Evolutionary conservation across 768 basidiomycete species (phyloP), one percentile per base, ranked within the genome.

Genomic region (Lactifluus pinguis): DNA sequence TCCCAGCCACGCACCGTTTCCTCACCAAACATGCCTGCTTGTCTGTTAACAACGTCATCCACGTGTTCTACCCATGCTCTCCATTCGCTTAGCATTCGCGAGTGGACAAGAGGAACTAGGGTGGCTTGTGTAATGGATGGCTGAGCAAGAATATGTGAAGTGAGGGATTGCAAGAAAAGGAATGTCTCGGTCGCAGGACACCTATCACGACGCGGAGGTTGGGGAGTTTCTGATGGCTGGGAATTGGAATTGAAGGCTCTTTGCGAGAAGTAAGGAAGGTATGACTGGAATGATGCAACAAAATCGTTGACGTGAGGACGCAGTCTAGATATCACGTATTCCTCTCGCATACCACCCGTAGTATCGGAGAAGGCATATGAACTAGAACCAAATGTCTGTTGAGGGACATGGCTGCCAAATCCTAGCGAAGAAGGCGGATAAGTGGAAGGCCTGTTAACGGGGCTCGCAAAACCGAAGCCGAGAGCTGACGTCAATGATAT

Each of bases 211-310:
- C 83, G 83, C 56, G 82, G 74, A 45, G 77, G 72, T 65, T 80
- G 80, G 34, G 80, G 67, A 25, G 19, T 66, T 44, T 19, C 65
- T 64, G 29, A 62, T 66, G 72, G 64, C 53, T 72, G 68, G 54
- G 59, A 50, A 41, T 61, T 65, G 62, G 59, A 66, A 55, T 68
- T 68, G 65, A 67, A 65, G 58, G 54, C 66, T 32, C 47, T 71
- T 66, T 81, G 85, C 21, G 89, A 87, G 69, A 93, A 93, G 69
- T 93, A 92, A 3, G 88, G 89, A 50, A 92, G 81, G 70, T 92
- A 93, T 6, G 91, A 86, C 70, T 84, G 79, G 71, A 82, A 88
- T 34, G 85, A 81, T 3, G 90, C 80, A 34, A 86, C 83, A 66
- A 89, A 93, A 54, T 92, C 90, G 54, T 78, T 74, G 53, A 92